These are phyloP conservation scores for Monilinia vaccinii-corymbosi DNA, from an alignment of 2,329 filamentous ascomycete genomes.

Conservation along the genomic window DNA sequence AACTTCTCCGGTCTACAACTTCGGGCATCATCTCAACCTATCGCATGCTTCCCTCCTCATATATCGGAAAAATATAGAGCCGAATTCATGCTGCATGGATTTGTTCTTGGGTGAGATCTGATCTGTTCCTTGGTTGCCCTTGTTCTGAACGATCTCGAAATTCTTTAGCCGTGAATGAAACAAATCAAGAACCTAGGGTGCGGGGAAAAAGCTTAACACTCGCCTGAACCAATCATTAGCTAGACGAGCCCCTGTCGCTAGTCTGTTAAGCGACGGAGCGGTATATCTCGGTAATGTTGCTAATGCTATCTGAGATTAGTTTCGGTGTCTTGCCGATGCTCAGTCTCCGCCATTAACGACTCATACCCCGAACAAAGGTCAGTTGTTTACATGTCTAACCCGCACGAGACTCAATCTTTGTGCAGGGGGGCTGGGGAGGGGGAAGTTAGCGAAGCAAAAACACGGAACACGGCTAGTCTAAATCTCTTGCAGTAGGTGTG, in stretches of 20 bases:
- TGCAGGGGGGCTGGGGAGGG: no score
- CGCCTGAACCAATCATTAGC: not conserved
- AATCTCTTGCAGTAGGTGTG: not conserved
- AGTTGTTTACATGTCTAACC: no score
- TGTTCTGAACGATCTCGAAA: not conserved
- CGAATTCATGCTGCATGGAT: not conserved
- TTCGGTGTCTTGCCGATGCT: not conserved
- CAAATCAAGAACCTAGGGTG: not conserved
- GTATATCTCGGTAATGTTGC: not conserved
- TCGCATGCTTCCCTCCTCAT: not conserved
- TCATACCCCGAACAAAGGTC: no score
- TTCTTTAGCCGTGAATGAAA: constrained; percentile 5
- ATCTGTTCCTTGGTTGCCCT: not conserved
- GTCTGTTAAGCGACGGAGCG: not conserved
- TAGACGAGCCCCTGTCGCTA: not conserved
- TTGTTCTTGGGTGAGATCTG: not conserved
- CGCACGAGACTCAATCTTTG: no score
- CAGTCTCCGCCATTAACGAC: not conserved
- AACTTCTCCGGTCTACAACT: not conserved
- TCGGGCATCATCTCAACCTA: not conserved
- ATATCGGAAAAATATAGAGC: not conserved
- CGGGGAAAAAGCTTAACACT: not conserved
- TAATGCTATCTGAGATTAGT: not conserved
- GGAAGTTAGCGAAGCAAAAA: not conserved
- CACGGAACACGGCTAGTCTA: not conserved